Conservation (phyloP, 169 alveolate genomes). For the Cryptosporidium baileyi region DNA sequence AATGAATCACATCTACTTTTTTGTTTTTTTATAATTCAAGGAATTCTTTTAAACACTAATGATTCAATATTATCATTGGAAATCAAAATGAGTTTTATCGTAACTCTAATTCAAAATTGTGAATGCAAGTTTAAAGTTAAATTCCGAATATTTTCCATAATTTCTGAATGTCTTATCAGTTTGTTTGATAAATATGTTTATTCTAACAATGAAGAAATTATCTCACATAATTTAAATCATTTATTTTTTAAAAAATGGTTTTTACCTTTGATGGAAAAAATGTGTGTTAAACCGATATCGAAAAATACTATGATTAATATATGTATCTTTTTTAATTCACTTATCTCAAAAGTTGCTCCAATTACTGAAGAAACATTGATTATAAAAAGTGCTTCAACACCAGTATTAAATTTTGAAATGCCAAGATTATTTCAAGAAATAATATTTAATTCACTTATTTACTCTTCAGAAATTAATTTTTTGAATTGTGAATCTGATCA, state of each 20-base stretch:
- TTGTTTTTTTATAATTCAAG: constrained; percentile 9
- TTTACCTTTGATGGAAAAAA: not conserved
- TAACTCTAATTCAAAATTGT: not conserved
- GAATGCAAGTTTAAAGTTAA: not conserved
- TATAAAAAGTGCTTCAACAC: not conserved
- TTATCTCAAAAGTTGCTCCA: not conserved
- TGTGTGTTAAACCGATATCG: not conserved
- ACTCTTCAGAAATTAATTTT: no score
- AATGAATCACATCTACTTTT: not conserved
- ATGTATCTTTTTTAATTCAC: not conserved
- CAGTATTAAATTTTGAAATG: no score
- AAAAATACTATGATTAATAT: not conserved
- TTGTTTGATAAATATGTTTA: not conserved
- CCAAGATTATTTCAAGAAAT: no score
- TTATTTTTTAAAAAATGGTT: constrained; percentile 25
- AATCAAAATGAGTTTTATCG: constrained; percentile 17
- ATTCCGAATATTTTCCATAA: not conserved
- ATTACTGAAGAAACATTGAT: not conserved
- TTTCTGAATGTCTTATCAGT: constrained; percentile 20
- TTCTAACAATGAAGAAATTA: not conserved
- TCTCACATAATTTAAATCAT: not conserved
- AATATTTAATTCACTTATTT: no score
- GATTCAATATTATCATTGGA: constrained; percentile 18
- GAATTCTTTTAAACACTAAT: not conserved
- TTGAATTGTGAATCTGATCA: not conserved